phyloP scores from a whole-genome alignment of 768 basidiomycete genomes.

The Podaxis carcinomalis region DNA sequence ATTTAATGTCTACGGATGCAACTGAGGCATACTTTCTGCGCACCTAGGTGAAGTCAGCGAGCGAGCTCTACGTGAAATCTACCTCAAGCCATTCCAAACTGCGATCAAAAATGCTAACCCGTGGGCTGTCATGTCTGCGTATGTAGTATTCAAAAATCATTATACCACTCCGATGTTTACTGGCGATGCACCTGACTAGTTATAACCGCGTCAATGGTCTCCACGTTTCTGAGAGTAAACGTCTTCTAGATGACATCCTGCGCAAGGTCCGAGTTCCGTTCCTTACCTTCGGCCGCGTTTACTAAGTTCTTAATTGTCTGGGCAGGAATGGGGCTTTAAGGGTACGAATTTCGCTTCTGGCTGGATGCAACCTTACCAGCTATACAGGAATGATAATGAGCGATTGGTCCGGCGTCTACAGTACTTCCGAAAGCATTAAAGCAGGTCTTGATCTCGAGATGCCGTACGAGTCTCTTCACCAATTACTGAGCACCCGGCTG shows the following conservation, averaged over 20 bases:
- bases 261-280: slow-evolving; percentile 30
- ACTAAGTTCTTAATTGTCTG: neutral
- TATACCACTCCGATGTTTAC: neutral
- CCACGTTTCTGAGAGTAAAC: slow-evolving; percentile 53
- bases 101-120: slow-evolving; percentile 52
- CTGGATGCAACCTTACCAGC: neutral
- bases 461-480: slow-evolving; percentile 33
- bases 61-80: slow-evolving; percentile 62
- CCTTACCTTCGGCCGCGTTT: too few species aligned
- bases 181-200: slow-evolving; percentile 18
- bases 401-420: slow-evolving; percentile 53
- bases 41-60: slow-evolving; percentile 44
- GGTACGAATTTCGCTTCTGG: slow-evolving; percentile 22
- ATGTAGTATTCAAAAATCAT: slow-evolving; percentile 14
- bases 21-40: neutral
- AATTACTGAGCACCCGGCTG: slow-evolving; percentile 26
- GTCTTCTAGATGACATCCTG: slow-evolving; percentile 48
- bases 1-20: neutral
- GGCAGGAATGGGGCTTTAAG: slow-evolving; percentile 58
- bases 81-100: slow-evolving; percentile 59
- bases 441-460: slow-evolving; percentile 66
- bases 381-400: slow-evolving; percentile 50
- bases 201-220: slow-evolving; percentile 60
- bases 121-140: slow-evolving; percentile 60
- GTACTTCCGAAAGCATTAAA: slow-evolving; percentile 46